A percentile compares a stretch with the other conserved stretches of the same genome.
These are phyloP conservation scores for Lithocarpus polystachyus DNA, from an alignment of 306 rosid species.

Conservation along the genomic window DNA sequence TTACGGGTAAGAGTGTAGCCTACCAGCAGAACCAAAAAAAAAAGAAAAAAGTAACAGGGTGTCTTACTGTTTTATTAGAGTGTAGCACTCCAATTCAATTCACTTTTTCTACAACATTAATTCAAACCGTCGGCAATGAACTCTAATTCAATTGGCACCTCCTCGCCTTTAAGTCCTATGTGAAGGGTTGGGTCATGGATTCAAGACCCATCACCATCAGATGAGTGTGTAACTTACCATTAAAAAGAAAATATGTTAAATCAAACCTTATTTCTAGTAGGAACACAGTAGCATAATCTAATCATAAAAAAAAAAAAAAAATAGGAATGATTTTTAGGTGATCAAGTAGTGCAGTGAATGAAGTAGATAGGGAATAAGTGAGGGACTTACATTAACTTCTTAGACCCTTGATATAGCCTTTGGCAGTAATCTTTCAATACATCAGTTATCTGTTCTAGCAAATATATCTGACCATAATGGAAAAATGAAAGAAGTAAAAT, in stretches of 20 bases:
- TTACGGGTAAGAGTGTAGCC: not conserved
- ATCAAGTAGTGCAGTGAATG: not conserved
- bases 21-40: not conserved
- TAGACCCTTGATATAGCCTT: slow-evolving; percentile 61
- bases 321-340: too few species aligned
- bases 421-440: slow-evolving; percentile 82
- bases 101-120: not conserved
- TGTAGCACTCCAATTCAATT: not conserved
- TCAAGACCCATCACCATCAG: too few species aligned
- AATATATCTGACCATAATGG: slow-evolving; percentile 49
- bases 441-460: slow-evolving; percentile 66
- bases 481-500: slow-evolving; percentile 11
- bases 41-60: not conserved
- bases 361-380: slow-evolving; percentile 3
- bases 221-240: too few species aligned
- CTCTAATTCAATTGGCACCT: too few species aligned
- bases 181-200: too few species aligned
- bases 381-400: slow-evolving; percentile 73
- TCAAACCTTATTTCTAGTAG: not conserved
- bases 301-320: too few species aligned
- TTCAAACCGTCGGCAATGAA: not conserved
- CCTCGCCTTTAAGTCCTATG: too few species aligned
- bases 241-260: not conserved
- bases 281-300: not conserved
- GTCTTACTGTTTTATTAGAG: not conserved